These are phyloP conservation scores for Seiridium unicorne DNA, from an alignment of 2,329 filamentous ascomycete species.

Conservation along the genomic window DNA sequence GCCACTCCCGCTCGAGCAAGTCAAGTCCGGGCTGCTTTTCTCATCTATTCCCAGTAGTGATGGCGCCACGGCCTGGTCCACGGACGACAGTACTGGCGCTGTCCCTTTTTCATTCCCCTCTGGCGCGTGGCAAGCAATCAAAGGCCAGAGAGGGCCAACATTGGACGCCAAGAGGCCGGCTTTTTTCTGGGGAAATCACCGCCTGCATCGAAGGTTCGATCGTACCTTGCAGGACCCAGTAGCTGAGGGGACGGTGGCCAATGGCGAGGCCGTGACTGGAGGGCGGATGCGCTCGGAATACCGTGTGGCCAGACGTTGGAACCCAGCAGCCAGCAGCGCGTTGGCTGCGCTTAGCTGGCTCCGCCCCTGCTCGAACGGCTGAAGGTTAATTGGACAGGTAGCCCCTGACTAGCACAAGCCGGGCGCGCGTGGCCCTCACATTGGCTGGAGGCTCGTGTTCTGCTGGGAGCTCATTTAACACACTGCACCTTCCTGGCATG, in stretches of 20 bases:
- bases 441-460: background rate
- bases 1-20: background rate
- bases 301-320: background rate
- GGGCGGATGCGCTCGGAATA: background rate
- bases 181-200: background rate
- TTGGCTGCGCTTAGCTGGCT: background rate
- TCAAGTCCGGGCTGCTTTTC: background rate
- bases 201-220: background rate
- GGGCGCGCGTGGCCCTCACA: background rate
- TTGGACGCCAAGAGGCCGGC: background rate
- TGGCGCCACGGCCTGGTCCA: background rate
- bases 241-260: background rate
- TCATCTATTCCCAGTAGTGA: too few relatives aligned
- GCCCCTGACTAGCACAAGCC: background rate
- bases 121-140: background rate
- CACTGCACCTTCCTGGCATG: background rate
- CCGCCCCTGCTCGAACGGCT: background rate
- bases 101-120: too few relatives aligned
- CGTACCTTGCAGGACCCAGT: background rate
- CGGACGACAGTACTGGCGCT: background rate
- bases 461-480: background rate
- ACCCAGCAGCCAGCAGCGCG: background rate
- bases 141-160: too few relatives aligned
- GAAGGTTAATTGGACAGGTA: conserved; percentile 2
- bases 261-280: background rate